These are phyloP conservation scores for Petunia secreta DNA, from an alignment of 257 asterid species.

Conservation along the genomic window DNA sequence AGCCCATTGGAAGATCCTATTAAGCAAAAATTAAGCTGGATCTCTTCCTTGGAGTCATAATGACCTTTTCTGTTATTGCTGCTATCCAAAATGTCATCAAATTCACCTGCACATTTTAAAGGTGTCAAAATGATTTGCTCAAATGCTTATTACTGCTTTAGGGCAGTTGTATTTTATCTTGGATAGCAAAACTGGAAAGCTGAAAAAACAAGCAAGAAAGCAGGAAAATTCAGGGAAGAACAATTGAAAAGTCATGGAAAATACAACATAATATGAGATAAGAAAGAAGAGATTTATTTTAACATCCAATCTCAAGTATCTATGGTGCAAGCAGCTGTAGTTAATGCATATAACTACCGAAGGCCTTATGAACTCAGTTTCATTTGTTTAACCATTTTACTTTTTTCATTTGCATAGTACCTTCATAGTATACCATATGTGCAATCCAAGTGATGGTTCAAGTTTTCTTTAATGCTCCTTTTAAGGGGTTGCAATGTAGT, in stretches of 20 bases:
- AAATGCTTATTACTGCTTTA: background rate
- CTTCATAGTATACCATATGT: constrained; percentile 3
- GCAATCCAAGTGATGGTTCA: constrained; percentile 11
- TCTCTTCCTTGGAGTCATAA: constrained; percentile 50
- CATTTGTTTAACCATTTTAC: constrained; percentile 9
- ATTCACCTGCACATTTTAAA: constrained; percentile 69
- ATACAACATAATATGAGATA: background rate
- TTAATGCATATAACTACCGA: background rate
- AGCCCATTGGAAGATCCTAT: constrained; percentile 31
- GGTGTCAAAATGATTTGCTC: constrained; percentile 22
- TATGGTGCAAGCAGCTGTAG: background rate
- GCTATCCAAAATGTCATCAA: constrained; percentile 73
- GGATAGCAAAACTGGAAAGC: background rate
- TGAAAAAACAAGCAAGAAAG: background rate
- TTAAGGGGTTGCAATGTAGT: constrained; percentile 1
- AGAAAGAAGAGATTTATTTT: background rate
- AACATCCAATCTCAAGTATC: constrained; percentile 6
- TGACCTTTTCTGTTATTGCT: constrained; percentile 36
- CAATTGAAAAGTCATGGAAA: background rate
- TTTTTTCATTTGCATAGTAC: background rate
- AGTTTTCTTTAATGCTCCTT: background rate
- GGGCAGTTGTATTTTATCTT: constrained; percentile 11
- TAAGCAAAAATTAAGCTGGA: constrained; percentile 48
- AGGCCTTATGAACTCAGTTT: constrained; percentile 2
- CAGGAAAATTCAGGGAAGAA: constrained; percentile 4